phyloP scores from a whole-genome alignment of 176 grass and related monocot species.

The Aegilops speltoides region DNA sequence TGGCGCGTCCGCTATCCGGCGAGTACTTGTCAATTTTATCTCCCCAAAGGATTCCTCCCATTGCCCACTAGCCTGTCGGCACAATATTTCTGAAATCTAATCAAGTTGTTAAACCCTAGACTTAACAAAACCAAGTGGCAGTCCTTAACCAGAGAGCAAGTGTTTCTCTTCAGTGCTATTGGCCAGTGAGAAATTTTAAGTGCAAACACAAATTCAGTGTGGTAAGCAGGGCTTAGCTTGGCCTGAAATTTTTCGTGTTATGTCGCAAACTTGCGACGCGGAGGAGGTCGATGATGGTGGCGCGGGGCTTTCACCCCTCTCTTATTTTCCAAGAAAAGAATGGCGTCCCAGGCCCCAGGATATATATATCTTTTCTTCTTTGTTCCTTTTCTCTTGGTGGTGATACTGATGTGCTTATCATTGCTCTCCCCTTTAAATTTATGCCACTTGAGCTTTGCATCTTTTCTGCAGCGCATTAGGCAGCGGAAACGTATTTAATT shows the following conservation, averaged over 20 bases:
- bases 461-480: slow-evolving; percentile 1
- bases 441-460: slow-evolving; percentile 35
- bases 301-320: neutral
- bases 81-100: slow-evolving; percentile 15
- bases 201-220: neutral
- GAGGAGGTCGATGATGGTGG: neutral
- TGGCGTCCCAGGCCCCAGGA: neutral
- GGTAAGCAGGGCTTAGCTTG: neutral
- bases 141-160: neutral
- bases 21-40: slow-evolving; percentile 39
- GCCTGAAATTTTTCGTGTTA: neutral
- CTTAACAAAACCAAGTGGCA: slow-evolving; percentile 20
- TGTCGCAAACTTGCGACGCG: neutral
- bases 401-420: slow-evolving; percentile 28
- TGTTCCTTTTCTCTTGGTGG: slow-evolving; percentile 5
- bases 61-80: slow-evolving; percentile 40
- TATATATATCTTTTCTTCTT: slow-evolving; percentile 15
- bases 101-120: neutral
- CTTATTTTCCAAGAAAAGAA: neutral
- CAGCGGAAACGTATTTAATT: slow-evolving; percentile 21
- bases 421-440: slow-evolving; percentile 38
- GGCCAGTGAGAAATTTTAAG: neutral
- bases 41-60: slow-evolving; percentile 32
- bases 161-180: neutral
- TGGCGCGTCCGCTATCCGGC: slow-evolving; percentile 44